A percentile compares a stretch with the other conserved stretches of the same genome.
These are phyloP conservation scores for Arxiozyma slooffiae DNA, from an alignment of 1,139 yeast genomes.

Conservation along the genomic window DNA sequence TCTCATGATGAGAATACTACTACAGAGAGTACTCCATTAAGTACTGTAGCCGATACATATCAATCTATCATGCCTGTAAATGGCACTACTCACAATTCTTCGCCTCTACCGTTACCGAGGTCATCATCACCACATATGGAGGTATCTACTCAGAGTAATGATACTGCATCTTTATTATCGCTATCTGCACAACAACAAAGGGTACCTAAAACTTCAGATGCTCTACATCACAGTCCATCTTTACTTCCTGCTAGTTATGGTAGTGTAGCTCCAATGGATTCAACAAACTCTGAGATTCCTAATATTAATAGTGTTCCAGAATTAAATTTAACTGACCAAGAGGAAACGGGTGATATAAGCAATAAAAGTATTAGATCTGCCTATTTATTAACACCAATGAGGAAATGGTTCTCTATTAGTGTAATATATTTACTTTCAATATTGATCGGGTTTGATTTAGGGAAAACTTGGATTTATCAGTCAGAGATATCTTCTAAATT, in stretches of 20 bases:
- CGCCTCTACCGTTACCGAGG: not conserved
- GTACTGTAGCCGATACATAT: not conserved
- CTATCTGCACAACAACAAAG: not conserved
- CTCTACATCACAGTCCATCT: not conserved
- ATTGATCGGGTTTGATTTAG: not conserved
- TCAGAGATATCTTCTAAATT: not conserved
- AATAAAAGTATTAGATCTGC: not conserved
- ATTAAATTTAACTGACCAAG: not conserved
- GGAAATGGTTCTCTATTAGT: not conserved
- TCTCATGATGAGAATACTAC: not conserved
- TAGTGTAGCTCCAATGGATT: not conserved
- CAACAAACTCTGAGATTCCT: not conserved
- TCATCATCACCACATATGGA: not conserved
- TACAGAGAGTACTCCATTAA: constrained; percentile 9
- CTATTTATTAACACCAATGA: not conserved
- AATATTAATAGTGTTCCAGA: not conserved
- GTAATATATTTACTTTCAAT: not conserved
- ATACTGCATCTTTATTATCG: not conserved
- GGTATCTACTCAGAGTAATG: not conserved
- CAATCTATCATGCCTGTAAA: constrained; percentile 1
- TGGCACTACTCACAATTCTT: not conserved
- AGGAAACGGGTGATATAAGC: not conserved
- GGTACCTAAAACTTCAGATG: not conserved
- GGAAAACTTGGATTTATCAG: not conserved
- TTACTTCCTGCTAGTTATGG: not conserved